Evolutionary conservation across 495 filamentous ascomycete genomes (phyloP), one percentile per base, ranked within the genome.

Genomic region (Thermothielavioides terrestris): DNA sequence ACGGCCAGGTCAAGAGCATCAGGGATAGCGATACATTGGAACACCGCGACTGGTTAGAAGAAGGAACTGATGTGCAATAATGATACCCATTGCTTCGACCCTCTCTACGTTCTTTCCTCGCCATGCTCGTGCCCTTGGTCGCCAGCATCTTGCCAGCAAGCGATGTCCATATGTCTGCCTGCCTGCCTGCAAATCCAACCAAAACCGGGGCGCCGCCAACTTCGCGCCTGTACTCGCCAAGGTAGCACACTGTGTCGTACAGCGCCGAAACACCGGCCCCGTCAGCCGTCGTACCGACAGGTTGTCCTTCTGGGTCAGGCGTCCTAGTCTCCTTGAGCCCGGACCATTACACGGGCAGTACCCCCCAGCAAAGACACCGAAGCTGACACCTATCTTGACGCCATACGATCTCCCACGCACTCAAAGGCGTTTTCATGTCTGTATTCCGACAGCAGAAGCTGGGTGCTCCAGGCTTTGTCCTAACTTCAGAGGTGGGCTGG

Each of bases 51-150:
- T 18, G n/a, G 44, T 12, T 38, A 11, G 14, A 31, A 30, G n/a
- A n/a, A n/a, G n/a, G n/a, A n/a, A n/a, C 38, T 32, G 26, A 37
- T 23, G 39, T 25, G 30, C 20, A 36, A 27, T 7, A 50, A 37
- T 38, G 23, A 44, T 46, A 52, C 20, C 26, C 34, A 51, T 42
- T 51, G 23, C 45, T 40, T 39, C 25, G 25, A 11, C 21, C 26
- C 42, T n/a, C 26, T 52, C 40, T 49, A 56, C 50, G 28, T 32
- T 34, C 46, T 39, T 43, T 49, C 22, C 38, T 52, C 45, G 49
- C 45, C 40, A 41, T 57, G 46, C 37, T 42, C 27, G 37, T 42
- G 37, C 14, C 46, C 14, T 49, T 26, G 20, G 30, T n/a, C n/a
- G 15, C 22, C 36, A n/a, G n/a, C n/a, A n/a, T n/a, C n/a, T n/a